Base-by-base conservation (phyloP, 2,329 filamentous ascomycete genomes). In the Cadophora luteo-olivacea region DNA sequence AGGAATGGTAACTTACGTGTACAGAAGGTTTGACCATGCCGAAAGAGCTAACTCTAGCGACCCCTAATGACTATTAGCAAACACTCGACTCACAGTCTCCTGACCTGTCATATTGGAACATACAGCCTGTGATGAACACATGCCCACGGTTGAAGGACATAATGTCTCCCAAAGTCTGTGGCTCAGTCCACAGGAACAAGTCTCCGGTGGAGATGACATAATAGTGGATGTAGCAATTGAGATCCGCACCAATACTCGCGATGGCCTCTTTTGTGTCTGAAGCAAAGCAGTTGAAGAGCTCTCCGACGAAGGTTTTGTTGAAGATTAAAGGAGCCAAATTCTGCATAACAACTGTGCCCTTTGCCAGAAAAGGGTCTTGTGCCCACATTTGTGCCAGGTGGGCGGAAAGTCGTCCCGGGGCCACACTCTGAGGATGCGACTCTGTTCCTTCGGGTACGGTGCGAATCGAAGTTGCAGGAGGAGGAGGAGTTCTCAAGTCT, bases 151-250 rank as follows among this genome's bases (percentile, higher is more conserved):
- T 58, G 6, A 61, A 57, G 29, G 68, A 55, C 1, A 7, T n/a
- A 19, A 19, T 22, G 45, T 68, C 65, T 6, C 45, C 36, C 16
- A 33, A 12, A 33, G 12, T 52, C 1, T 41, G 36, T 19, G 68
- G 25, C 32, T 58, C 54, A 3, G 58, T 61, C 69, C 69, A 71
- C 14, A 69, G 58, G 2, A 71, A 25, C 4, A 71, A 24, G 29
- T 71, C 52, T 9, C 69, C 61, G 4, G 57, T 64, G 2, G 32
- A 65, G 16, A 45, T 29, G 3, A 29, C 48, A 9, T 57, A 25
- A 16, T 62, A 65, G 16, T 65, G 62, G 14, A 68, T 49, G 4
- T 51, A 7, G 38, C 67, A 66, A 8, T 63, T 68, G 8, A 68
- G 36, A 11, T 54, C 67, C 7, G 52, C 63, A 16, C 57, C 41